Evolutionary conservation across 2,329 filamentous ascomycete genomes (phyloP).

Genomic region (Trichoderma asperellum): DNA sequence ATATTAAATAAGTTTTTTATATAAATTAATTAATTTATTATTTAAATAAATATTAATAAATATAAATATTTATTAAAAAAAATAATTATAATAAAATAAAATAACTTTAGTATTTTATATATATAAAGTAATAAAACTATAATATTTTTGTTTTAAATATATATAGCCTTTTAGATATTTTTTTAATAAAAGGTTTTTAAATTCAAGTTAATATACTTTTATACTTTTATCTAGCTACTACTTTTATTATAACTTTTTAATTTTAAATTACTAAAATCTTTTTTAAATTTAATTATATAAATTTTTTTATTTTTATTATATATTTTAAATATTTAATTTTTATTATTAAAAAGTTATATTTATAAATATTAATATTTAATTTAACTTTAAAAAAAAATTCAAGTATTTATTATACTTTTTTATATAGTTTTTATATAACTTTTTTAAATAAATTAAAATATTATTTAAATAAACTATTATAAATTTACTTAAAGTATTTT

Average conservation of each 20-base stretch:
- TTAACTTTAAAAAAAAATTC: neutral
- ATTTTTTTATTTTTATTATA: neutral
- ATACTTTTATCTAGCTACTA: no score
- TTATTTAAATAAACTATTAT: slow-evolving; percentile 4
- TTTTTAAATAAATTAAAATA: slow-evolving; percentile 14
- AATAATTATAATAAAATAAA: no score
- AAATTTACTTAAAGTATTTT: neutral
- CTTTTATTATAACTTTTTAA: neutral
- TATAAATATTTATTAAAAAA: no score
- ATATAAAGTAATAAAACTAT: no score
- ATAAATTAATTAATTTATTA: no score
- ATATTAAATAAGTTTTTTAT: no score
- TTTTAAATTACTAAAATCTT: no score
- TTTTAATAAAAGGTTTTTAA: neutral
- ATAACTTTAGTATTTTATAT: no score
- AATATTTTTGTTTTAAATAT: no score
- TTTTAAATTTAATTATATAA: neutral
- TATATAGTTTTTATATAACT: neutral
- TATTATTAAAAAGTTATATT: neutral
- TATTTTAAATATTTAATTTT: neutral
- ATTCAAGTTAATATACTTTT: no score
- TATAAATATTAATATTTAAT: neutral
- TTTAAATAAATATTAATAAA: no score
- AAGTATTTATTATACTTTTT: neutral
- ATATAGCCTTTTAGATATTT: no score